Evolutionary conservation across 1,284 basidiomycete species (phyloP), one percentile per base, ranked within the genome.

Genomic region (Wallemia mellicola): DNA sequence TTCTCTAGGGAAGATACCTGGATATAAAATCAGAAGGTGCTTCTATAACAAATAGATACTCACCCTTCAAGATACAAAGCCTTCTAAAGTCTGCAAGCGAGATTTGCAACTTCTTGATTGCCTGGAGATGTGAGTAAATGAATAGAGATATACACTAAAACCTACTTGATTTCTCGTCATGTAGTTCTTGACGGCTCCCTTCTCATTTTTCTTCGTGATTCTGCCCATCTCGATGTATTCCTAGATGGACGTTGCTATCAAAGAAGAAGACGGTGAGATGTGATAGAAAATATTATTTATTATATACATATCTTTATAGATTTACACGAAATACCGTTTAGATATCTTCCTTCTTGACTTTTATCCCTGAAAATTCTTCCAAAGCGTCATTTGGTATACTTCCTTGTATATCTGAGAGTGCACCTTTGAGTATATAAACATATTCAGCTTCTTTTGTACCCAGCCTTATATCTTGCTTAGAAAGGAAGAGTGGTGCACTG

Each of bases 1-100:
- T 70, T 98, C 92, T 59, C 92, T 83, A 63, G 94, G 94, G 71
- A 92, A 96, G 68, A 99, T 95, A 27, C 94, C 88, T 92, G 62
- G 28, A 27, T 27, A 27, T 1, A 30, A 62, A 57, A 54, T n/a
- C 24, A 58, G 17, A 61, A 32, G 25, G 1, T 58, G 28, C 30
- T 62, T 59, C 24, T 60, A 61, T 32, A 60, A 58, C 25, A 27
- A 58, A 24, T 28, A 14, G 57, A 32, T 27, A 68, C 73, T 61
- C 64, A 86, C 89, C 94, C 76, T 99, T 99, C 65, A 99, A 75
- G 65, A 99, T 99, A 71, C 94, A 99, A 59, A 99, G 74, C 61
- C 94, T 78, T 63, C 94, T 80, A 73, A 99, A 99, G 72, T 99
- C 94, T 60, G 89, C 86, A 38, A 99, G 76, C 32, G 92, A 92